Percentiles rank a stretch among this genome's conserved stretches.
Evolutionary conservation across 2,329 filamentous ascomycete genomes (phyloP).

Genomic region (Trichoderma endophyticum): DNA sequence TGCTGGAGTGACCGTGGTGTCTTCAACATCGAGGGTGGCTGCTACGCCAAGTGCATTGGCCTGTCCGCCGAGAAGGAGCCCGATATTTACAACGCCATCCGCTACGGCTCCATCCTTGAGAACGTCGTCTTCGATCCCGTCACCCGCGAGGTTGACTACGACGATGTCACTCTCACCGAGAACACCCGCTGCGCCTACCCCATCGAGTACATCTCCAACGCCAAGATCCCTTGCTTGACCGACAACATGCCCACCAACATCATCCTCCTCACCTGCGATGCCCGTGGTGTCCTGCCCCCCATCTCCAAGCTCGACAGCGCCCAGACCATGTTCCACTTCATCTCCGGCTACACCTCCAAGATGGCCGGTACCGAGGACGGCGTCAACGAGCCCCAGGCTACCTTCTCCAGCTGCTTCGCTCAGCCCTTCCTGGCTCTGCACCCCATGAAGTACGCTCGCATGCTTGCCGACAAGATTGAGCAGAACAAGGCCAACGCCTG

Average conservation of each 20-base stretch:
- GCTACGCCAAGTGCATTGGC: constrained; percentile 98
- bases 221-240: constrained; percentile 94
- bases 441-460: constrained; percentile 98
- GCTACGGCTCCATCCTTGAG: constrained; percentile 94
- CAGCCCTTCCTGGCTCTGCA: constrained; percentile 98
- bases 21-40: constrained; percentile 99
- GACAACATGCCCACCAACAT: constrained; percentile 92
- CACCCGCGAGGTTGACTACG: constrained; percentile 90
- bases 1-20: constrained; percentile 97
- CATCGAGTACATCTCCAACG: constrained; percentile 98
- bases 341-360: constrained; percentile 99
- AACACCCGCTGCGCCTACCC: constrained; percentile 98
- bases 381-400: constrained; percentile 94
- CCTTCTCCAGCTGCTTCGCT: constrained; percentile 98
- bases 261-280: constrained; percentile 96
- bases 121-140: constrained; percentile 96
- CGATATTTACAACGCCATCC: constrained; percentile 94
- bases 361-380: constrained; percentile 99
- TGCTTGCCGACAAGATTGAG: constrained; percentile 98
- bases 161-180: constrained; percentile 91
- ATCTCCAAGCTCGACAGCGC: constrained; percentile 94
- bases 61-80: constrained; percentile 98
- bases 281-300: constrained; percentile 91
- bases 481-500: constrained; percentile 94
- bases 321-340: constrained; percentile 99